Conservation (phyloP, 805 yeast species). For the Cyberlindnera maclurae region DNA sequence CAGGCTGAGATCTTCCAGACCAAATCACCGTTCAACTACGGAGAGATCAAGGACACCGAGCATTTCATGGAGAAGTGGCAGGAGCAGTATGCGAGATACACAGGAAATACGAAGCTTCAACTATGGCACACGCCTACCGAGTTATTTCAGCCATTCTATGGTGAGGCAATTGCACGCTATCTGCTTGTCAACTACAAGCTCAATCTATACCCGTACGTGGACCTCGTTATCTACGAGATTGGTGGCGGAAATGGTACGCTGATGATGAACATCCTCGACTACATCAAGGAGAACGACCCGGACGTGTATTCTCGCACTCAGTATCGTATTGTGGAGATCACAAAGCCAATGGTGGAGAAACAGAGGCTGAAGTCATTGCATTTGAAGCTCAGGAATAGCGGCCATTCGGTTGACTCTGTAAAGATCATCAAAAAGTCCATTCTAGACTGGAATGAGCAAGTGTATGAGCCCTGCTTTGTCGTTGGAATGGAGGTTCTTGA, state of each 20-base stretch:
- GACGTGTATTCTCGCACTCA: constrained; percentile 63
- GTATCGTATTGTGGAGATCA: constrained; percentile 32
- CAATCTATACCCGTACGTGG: constrained; percentile 61
- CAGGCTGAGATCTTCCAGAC: constrained; percentile 74
- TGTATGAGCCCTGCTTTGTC: constrained; percentile 64
- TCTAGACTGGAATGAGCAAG: constrained; percentile 59
- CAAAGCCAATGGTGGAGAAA: constrained; percentile 22
- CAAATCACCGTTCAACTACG: constrained; percentile 56
- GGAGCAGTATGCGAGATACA: constrained; percentile 46
- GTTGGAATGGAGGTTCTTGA: constrained; percentile 80
- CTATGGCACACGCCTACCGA: constrained; percentile 91
- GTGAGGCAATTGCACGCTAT: constrained; percentile 80
- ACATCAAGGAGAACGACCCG: constrained; percentile 53
- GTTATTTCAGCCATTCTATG: constrained; percentile 75
- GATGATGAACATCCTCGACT: constrained; percentile 69
- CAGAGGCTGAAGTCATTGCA: constrained; percentile 16
- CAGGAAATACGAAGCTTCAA: constrained; percentile 39
- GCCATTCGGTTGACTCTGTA: constrained; percentile 49
- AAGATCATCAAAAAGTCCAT: constrained; percentile 68
- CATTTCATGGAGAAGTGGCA: constrained; percentile 68
- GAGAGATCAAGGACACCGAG: constrained; percentile 51
- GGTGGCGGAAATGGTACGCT: constrained; percentile 90
- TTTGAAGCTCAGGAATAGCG: constrained; percentile 10
- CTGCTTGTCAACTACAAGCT: constrained; percentile 63
- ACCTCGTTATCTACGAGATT: constrained; percentile 73